These are phyloP conservation scores for Pyricularia grisea DNA, from an alignment of 2,329 filamentous ascomycete species.

Conservation along the genomic window DNA sequence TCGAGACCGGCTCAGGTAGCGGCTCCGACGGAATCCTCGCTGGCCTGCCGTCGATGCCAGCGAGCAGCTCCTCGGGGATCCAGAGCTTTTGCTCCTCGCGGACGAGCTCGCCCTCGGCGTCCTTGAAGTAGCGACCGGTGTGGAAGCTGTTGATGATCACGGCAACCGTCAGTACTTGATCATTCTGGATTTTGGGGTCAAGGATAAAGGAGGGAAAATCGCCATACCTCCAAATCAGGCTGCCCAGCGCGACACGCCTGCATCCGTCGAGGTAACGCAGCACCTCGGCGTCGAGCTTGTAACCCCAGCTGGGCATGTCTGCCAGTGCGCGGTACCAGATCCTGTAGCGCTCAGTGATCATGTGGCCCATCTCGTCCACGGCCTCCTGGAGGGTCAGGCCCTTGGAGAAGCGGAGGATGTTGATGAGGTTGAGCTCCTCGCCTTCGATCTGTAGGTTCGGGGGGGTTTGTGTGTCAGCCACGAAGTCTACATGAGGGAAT, in stretches of 20 bases:
- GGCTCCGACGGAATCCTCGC: background rate
- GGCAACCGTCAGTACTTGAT: background rate
- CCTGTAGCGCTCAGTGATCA: slow-evolving; percentile 14
- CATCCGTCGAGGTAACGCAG: slow-evolving; percentile 13
- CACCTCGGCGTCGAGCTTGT: slow-evolving; percentile 14
- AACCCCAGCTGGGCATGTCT: slow-evolving; percentile 15
- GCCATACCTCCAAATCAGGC: slow-evolving; percentile 16
- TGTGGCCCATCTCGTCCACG: slow-evolving; percentile 12
- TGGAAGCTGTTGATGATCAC: background rate
- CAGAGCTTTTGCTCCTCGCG: background rate
- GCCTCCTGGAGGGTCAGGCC: slow-evolving; percentile 14
- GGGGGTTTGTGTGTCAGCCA: background rate
- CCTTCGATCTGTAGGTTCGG: background rate
- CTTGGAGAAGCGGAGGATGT: slow-evolving; percentile 12
- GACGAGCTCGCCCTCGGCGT: background rate
- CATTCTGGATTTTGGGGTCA: background rate
- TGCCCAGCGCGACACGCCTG: slow-evolving; percentile 14
- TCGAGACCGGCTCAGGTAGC: background rate
- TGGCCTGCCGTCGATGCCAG: background rate
- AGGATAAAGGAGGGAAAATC: background rate
- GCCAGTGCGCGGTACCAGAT: slow-evolving; percentile 15
- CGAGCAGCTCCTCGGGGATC: background rate
- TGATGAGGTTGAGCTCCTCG: slow-evolving; percentile 9
- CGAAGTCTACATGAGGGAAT: background rate
- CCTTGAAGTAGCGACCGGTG: background rate